phyloP scores from a whole-genome alignment of 2,329 filamentous ascomycete species.

The Dothiorella sarmentorum region DNA sequence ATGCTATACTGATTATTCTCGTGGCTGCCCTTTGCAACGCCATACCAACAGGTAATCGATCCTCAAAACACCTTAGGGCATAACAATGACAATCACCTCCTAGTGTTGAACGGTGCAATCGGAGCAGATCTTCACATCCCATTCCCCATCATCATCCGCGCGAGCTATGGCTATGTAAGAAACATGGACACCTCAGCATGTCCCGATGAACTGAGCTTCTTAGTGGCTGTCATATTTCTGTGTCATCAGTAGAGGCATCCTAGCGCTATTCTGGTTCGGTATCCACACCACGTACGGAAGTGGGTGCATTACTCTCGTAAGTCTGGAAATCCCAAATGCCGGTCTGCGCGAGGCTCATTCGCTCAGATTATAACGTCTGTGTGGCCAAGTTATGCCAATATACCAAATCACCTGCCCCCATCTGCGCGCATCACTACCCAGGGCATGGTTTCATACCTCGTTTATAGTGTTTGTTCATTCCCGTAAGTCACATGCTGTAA shows the following conservation, averaged over 20 bases:
- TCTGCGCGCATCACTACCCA: slow-evolving; percentile 23
- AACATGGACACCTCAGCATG: too few relatives aligned
- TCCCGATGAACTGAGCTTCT: too few relatives aligned
- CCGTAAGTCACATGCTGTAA: too few relatives aligned
- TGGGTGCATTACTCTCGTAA: too few relatives aligned
- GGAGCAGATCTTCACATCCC: background rate
- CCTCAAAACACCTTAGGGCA: too few relatives aligned
- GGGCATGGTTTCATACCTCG: slow-evolving; percentile 19
- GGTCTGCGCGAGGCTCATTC: too few relatives aligned
- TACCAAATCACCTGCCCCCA: slow-evolving; percentile 21
- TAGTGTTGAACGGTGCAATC: background rate
- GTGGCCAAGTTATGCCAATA: slow-evolving; percentile 22
- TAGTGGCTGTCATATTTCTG: background rate
- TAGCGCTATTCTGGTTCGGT: background rate
- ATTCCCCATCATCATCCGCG: background rate
- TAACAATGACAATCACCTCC: too few relatives aligned
- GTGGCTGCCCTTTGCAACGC: background rate
- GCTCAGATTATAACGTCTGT: slow-evolving; percentile 25
- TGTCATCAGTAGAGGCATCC: background rate
- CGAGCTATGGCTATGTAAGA: background rate
- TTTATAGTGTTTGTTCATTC: too few relatives aligned
- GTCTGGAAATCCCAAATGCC: too few relatives aligned
- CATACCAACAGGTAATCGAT: background rate
- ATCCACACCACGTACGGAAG: too few relatives aligned
- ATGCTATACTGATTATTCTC: background rate